Conservation (phyloP, 2,329 filamentous ascomycete species). For the Pseudogymnoascus sp. region DNA sequence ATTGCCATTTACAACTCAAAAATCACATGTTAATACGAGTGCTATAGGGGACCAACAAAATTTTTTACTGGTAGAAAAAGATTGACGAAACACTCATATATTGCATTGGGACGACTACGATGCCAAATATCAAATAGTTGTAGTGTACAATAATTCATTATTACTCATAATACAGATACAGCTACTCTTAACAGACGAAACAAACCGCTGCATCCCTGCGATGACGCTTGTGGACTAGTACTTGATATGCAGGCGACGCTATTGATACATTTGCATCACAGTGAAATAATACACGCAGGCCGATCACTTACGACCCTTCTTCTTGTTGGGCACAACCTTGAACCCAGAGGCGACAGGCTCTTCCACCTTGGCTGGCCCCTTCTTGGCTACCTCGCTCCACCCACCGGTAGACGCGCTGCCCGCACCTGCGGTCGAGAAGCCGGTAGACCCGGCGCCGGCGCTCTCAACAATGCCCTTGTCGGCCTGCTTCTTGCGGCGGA, state of each 20-base stretch:
- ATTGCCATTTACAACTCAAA: not conserved
- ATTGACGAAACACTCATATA: not conserved
- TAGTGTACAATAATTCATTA: conserved; percentile 6
- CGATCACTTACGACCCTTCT: conserved; percentile 72
- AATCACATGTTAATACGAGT: not conserved
- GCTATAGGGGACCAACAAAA: not conserved
- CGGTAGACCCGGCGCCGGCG: conserved; percentile 43
- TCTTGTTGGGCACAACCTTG: conserved; percentile 85
- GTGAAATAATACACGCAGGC: not conserved
- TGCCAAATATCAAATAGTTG: not conserved
- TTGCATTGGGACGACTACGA: not conserved
- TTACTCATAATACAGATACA: conserved; percentile 7
- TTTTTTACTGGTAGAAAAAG: not conserved
- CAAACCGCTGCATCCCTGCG: not conserved
- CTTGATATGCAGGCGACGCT: conserved; percentile 3
- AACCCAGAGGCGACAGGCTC: conserved; percentile 53
- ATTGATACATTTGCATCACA: conserved; percentile 8
- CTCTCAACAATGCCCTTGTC: conserved; percentile 82
- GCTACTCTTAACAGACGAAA: conserved; percentile 5
- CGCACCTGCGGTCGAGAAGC: conserved; percentile 33
- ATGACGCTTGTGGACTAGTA: not conserved
- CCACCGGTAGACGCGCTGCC: conserved; percentile 51
- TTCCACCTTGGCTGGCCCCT: conserved; percentile 50
- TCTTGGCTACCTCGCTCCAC: conserved; percentile 98
- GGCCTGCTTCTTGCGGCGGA: conserved; percentile 84